phyloP scores from a whole-genome alignment of 805 yeast species.

The Metschnikowia vanudenii region DNA sequence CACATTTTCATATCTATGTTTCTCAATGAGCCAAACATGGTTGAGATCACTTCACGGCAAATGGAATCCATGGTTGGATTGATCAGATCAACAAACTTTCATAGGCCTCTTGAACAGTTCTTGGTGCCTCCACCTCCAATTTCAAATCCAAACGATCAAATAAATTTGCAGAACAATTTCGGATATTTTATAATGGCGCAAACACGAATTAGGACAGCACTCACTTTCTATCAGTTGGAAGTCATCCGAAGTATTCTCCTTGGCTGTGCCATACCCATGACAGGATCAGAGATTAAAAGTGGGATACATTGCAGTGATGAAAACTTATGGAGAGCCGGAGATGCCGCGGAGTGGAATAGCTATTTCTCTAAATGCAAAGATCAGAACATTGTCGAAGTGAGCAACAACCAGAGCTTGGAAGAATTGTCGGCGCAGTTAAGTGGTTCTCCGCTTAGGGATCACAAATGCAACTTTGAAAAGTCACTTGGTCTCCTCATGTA shows the following conservation, averaged over 20 bases:
- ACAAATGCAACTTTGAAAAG: slow-evolving; percentile 47
- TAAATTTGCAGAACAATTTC: slow-evolving; percentile 39
- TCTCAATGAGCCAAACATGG: slow-evolving; percentile 51
- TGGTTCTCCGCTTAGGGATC: slow-evolving; percentile 34
- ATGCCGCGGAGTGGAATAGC: slow-evolving; percentile 51
- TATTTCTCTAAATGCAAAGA: slow-evolving; percentile 16
- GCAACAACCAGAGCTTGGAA: slow-evolving; percentile 53
- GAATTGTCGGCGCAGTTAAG: slow-evolving; percentile 48
- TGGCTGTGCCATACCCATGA: slow-evolving; percentile 41
- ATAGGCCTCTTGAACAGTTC: slow-evolving; percentile 45
- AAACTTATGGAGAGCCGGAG: slow-evolving; percentile 55
- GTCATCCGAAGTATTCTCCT: slow-evolving; percentile 46
- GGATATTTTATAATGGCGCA: slow-evolving; percentile 56
- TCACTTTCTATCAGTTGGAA: slow-evolving; percentile 49
- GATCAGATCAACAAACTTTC: slow-evolving; percentile 51
- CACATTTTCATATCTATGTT: slow-evolving; percentile 58
- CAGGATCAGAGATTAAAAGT: slow-evolving; percentile 47
- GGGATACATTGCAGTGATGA: slow-evolving; percentile 66
- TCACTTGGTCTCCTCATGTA: slow-evolving; percentile 58
- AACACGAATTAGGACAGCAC: slow-evolving; percentile 54
- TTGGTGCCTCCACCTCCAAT: slow-evolving; percentile 22
- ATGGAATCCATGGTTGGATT: slow-evolving; percentile 54
- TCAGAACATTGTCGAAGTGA: slow-evolving; percentile 45
- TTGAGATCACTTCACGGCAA: slow-evolving; percentile 51
- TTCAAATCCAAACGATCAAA: slow-evolving; percentile 23